These are phyloP conservation scores for Amphirosellinia nigrospora DNA, from an alignment of 495 filamentous ascomycete genomes.

Conservation along the genomic window DNA sequence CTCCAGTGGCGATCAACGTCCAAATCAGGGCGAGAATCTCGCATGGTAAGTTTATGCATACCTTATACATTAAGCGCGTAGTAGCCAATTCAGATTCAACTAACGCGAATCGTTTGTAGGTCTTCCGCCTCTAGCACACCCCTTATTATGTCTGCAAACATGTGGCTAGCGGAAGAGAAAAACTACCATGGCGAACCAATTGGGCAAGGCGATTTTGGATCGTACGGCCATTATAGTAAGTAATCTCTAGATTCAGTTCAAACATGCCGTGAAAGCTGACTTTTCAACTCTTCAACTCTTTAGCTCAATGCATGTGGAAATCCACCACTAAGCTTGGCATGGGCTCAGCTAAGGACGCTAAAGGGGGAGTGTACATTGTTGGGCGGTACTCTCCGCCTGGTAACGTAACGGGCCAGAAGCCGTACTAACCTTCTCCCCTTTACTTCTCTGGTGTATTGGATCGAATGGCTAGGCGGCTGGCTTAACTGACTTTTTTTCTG, in stretches of 20 bases:
- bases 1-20: constrained; percentile 37
- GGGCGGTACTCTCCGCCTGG: constrained; percentile 47
- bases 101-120: constrained; percentile 18
- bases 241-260: background rate
- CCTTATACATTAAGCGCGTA: background rate
- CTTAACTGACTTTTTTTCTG: background rate
- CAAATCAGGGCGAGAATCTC: constrained; percentile 50
- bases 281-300: constrained; percentile 10
- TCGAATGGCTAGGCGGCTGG: background rate
- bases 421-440: constrained; percentile 29
- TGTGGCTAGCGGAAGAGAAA: constrained; percentile 43
- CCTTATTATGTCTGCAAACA: constrained; percentile 30
- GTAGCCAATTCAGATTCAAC: background rate
- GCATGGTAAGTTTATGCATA: constrained; percentile 37
- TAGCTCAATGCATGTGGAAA: constrained; percentile 51
- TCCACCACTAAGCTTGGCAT: constrained; percentile 46
- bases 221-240: constrained; percentile 47
- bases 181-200: constrained; percentile 48
- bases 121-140: constrained; percentile 29
- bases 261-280: background rate
- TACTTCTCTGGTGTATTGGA: background rate
- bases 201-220: constrained; percentile 42
- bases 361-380: constrained; percentile 45
- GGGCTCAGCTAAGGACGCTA: constrained; percentile 39
- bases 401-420: constrained; percentile 44